A percentile compares a stretch with the other conserved stretches of the same genome.
phyloP scores from a whole-genome alignment of 2,329 filamentous ascomycete genomes.

The Cercospora sp. region DNA sequence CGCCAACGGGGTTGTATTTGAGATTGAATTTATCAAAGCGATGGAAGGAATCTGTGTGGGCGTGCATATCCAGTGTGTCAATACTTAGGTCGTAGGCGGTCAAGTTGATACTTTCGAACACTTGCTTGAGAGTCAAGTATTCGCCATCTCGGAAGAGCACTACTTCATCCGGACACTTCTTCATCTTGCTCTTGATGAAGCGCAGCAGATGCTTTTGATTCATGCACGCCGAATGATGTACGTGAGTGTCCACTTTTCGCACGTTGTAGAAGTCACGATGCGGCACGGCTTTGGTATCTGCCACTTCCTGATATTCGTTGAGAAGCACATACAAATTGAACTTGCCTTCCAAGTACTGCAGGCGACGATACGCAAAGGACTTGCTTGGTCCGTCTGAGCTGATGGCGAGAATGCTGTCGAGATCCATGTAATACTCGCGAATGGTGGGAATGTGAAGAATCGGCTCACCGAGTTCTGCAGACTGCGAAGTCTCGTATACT shows the following conservation, averaged over 20 bases:
- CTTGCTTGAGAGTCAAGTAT: constrained; percentile 84
- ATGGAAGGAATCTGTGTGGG: constrained; percentile 96
- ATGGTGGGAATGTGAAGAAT: constrained; percentile 85
- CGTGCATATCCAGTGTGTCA: constrained; percentile 98
- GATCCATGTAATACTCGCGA: constrained; percentile 92
- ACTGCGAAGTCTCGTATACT: constrained; percentile 73
- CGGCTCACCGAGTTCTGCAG: constrained; percentile 64
- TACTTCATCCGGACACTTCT: constrained; percentile 92
- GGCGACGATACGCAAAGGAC: constrained; percentile 90
- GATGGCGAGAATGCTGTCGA: constrained; percentile 82
- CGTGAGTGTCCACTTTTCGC: constrained; percentile 96
- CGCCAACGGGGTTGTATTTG: constrained; percentile 96
- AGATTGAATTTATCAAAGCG: constrained; percentile 99
- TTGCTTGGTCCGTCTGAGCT: constrained; percentile 95
- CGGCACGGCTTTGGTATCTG: constrained; percentile 95
- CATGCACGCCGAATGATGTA: constrained; percentile 99
- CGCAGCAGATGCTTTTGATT: constrained; percentile 97
- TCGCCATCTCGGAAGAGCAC: constrained; percentile 92
- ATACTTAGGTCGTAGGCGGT: constrained; percentile 98
- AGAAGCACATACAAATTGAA: constrained; percentile 92
- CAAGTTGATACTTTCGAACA: constrained; percentile 95
- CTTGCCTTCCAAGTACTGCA: constrained; percentile 95
- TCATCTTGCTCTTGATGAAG: constrained; percentile 99
- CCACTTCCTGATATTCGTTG: constrained; percentile 97
- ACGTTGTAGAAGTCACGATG: constrained; percentile 99